Base-by-base conservation (phyloP, 306 rosid genomes). In the Amphicarpaea edgeworthii region DNA sequence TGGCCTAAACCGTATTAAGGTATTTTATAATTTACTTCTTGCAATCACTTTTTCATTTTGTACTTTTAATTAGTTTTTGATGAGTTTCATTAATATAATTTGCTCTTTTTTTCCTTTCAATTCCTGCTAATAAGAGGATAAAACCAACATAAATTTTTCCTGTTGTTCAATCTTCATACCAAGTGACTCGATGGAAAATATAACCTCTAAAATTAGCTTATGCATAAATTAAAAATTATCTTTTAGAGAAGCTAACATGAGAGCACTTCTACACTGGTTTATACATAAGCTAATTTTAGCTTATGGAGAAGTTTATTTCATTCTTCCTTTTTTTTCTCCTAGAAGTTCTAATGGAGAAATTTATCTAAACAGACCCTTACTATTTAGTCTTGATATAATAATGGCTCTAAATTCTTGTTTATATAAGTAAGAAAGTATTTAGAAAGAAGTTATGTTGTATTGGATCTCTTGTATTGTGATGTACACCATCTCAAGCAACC, bases 381-480 rank as follows among this genome's bases (percentile, higher is more conserved):
- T 14, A 24, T 68, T 47, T 30, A 17, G n/a, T 42, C 54, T 43
- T 43, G 70, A 45, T 32, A 12, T 50, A 55, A 47, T 73, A 20
- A 30, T 7, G 5, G 5, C 37, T 68, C 38, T 28, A 24, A 21
- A 41, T 51, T 30, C 45, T 51, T 47, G 49, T 57, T 28, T 54
- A 32, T 81, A 32, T 12, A 69, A 28, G 12, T 1, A 8, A 38
- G 26, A 11, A 60, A 16, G 37, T 40, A 11, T 41, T 20, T 40
- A 3, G 49, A 30, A 54, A 26, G 26, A 57, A 66, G 54, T 60
- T 51, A 26, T 24, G 47, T 17, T 32, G 42, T n/a, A 53, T 34
- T 61, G 46, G 23, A 19, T 68, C 62, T 77, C 37, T 62, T 70
- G 17, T 61, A 38, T 70, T 71, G 57, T 24, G 77, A 46, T 40